Base-by-base conservation (phyloP, 805 yeast species). In the Metahyphopichia silvanorum region DNA sequence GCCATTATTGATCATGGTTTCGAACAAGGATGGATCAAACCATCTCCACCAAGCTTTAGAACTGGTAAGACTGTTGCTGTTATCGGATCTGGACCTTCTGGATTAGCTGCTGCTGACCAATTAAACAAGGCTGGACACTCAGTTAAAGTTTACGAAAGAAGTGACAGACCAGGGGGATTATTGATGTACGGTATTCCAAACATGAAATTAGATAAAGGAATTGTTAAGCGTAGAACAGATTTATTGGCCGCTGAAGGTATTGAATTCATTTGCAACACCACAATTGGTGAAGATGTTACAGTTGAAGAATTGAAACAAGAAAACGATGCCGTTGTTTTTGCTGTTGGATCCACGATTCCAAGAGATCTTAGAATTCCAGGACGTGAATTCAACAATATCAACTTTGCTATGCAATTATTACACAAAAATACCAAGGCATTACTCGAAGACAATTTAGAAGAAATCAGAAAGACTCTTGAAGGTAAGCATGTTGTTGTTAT, bases 121-220 rank as follows among this genome's bases (percentile, higher is more conserved):
- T 76, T 91, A 59, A 91, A 91, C 75, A 83, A 80, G 55, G 97
- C 98, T 21, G 98, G 98, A 37, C 98, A 91, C 63, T 49, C 57
- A 11, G 97, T 93, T 32, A 86, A 89, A 21, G 93, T 91, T 29
- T 91, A 82, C 60, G 98, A 91, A 68, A 79, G 98, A 58, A 72
- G 89, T 32, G 97, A 93, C 66, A 79, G 97, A 60, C 84, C 91
- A 30, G 98, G 98, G 72, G 98, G 98, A 36, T 73, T 91, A 57
- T 64, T 91, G 67, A 93, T 93, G 98, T 91, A 91, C 62, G 98
- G 98, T 77, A 91, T 91, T 65, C 98, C 98, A 48, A 91, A 91
- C 73, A 91, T 91, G 98, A 91, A 91, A 70, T 74, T 91, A 49
- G 98, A 91, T 64, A 91, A 91, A 73, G 70, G 81, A 16, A 77